Evolutionary conservation across 192 early-diverging fungal genomes (phyloP), one percentile per base, ranked within the genome.

Genomic region (Coemansia sp.): DNA sequence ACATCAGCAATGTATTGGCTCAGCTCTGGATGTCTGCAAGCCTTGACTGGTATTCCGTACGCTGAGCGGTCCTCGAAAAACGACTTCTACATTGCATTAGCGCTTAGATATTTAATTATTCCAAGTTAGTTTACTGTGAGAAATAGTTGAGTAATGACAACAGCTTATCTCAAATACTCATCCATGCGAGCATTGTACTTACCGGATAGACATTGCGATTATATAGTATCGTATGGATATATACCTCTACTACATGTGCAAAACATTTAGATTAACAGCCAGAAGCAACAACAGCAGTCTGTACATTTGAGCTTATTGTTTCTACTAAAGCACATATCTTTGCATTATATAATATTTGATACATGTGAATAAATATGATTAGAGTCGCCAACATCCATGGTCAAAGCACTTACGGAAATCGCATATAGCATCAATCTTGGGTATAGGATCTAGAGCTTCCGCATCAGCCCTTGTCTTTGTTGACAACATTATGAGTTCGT

Each of bases 11-110:
- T 81, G 57, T 87, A 85, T 22, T 56, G 57, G 67, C 79, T 84
- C 42, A 87, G 76, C 62, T 73, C 80, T 6, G 85, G 85, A 63
- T 87, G 83, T 41, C 72, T 66, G 26, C 78, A 79, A 61, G 78
- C 78, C 42, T 85, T 77, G 48, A 87, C 85, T 8, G 84, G 78
- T 13, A 84, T 70, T 19, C 83, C 77, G 46, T 78, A 84, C 18
- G 82, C 82, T 37, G 71, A 67, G 16, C 76, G 71, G 42, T 67
- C 68, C 39, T 70, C 81, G 69, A 87, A 87, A 51, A 85, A 60
- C 42, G 73, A 43, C 16, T 66, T 62, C 78, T 80, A 80, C 54
- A 41, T 59, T 37, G 7, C 39, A 16, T 15, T 59, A n/a, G 21
- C 16, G 2, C 41, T 10, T 46, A 4, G 45, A 16, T 6, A 9